Conservation (phyloP, 768 basidiomycete genomes). For the Boletus coccyginus region DNA sequence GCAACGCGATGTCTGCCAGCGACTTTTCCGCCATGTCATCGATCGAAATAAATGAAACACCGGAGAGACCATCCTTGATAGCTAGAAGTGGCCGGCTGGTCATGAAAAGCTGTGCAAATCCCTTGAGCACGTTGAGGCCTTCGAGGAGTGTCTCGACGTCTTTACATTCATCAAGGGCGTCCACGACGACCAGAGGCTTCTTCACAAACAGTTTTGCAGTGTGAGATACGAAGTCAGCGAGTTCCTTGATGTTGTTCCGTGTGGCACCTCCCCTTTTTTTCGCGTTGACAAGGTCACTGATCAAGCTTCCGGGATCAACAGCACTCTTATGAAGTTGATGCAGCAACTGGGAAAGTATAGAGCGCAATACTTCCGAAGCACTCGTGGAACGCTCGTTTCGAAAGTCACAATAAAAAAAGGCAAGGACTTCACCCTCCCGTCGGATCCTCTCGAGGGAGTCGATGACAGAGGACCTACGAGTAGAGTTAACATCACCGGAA, state of each 20-base stretch:
- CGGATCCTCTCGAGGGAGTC: neutral
- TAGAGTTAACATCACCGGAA: neutral
- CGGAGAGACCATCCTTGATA: neutral
- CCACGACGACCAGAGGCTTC: neutral
- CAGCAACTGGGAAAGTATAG: neutral
- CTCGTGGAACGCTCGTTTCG: neutral
- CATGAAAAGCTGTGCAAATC: neutral
- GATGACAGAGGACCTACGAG: neutral
- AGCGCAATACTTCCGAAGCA: neutral
- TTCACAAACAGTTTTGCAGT: neutral
- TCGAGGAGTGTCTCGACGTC: neutral
- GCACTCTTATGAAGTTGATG: neutral
- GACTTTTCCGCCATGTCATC: neutral
- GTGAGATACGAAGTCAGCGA: neutral
- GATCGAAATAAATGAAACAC: neutral
- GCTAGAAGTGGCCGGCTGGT: neutral
- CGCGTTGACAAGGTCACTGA: neutral
- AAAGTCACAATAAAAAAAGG: neutral
- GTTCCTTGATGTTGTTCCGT: neutral
- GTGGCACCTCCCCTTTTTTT: neutral
- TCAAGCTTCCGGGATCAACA: neutral
- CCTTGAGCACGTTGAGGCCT: neutral
- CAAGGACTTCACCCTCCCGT: neutral
- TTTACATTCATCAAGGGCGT: neutral
- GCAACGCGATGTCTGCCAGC: neutral